These are phyloP conservation scores for Globisporangium viniferum DNA, from an alignment of 352 stramenopile species.

Conservation along the genomic window DNA sequence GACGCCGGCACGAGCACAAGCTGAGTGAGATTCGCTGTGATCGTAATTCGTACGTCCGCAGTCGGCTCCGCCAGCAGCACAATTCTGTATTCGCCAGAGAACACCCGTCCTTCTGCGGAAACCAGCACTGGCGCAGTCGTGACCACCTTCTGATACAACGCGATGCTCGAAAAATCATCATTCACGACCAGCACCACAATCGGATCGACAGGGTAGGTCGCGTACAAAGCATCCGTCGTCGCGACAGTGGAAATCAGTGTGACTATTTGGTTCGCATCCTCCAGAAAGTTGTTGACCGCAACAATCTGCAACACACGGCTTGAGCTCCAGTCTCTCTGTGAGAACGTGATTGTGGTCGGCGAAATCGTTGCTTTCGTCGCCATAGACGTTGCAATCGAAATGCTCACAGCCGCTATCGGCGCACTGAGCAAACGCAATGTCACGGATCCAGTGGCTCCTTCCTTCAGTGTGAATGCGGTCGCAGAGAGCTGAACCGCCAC, in stretches of 20 bases:
- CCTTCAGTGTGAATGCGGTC: constrained; percentile 37
- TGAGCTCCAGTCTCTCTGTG: constrained; percentile 28
- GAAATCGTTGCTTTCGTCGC: constrained; percentile 24
- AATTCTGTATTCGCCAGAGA: constrained; percentile 46
- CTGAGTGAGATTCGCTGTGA: constrained; percentile 33
- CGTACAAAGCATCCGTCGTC: constrained; percentile 40
- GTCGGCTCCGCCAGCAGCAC: constrained; percentile 45
- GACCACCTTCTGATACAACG: constrained; percentile 36
- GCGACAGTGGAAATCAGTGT: constrained; percentile 23
- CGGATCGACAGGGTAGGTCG: constrained; percentile 14
- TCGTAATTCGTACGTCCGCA: constrained; percentile 28
- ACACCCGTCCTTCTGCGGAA: constrained; percentile 44
- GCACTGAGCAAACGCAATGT: constrained; percentile 39
- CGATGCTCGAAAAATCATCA: constrained; percentile 45
- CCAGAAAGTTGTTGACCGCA: constrained; percentile 50
- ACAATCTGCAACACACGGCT: constrained; percentile 31
- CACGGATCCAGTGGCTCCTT: constrained; percentile 24
- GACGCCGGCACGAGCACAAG: constrained; percentile 35
- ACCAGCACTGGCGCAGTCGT: constrained; percentile 37
- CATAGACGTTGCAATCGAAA: constrained; percentile 35
- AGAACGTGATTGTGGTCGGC: constrained; percentile 30
- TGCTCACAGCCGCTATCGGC: constrained; percentile 26
- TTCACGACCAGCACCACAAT: constrained; percentile 46
- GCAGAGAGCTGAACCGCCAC: constrained; percentile 34
- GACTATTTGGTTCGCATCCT: constrained; percentile 34